Conservation (phyloP, 768 basidiomycete genomes). For the Boletales sp. region DNA sequence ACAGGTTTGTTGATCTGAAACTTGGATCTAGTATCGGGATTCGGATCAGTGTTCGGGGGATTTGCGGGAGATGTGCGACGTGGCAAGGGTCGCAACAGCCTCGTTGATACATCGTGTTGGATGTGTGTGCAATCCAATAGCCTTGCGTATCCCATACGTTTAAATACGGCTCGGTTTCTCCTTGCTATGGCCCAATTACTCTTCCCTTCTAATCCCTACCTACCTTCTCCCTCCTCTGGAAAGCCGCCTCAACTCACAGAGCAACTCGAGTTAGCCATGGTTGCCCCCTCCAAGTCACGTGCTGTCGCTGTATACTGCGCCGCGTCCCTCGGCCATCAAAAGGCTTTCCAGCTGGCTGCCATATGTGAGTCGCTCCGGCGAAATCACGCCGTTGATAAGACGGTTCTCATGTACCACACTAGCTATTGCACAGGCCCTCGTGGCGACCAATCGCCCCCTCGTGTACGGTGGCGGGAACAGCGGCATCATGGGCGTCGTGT, state of each 20-base stretch:
- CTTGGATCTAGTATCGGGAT: not conserved
- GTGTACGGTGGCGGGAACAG: constrained; percentile 84
- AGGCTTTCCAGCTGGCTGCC: constrained; percentile 66
- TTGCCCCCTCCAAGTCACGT: constrained; percentile 27
- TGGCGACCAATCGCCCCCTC: constrained; percentile 53
- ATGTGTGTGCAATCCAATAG: constrained; percentile 4
- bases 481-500: constrained; percentile 87
- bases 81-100: not conserved
- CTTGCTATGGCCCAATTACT: constrained; percentile 5
- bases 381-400: not conserved
- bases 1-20: not conserved
- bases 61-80: not conserved
- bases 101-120: no score
- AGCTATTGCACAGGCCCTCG: constrained; percentile 78
- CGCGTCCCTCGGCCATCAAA: constrained; percentile 61
- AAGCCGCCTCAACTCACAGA: constrained; percentile 3
- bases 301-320: constrained; percentile 85
- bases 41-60: not conserved
- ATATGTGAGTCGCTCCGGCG: constrained; percentile 48
- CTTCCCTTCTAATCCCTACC: not conserved
- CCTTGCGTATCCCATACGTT: constrained; percentile 14
- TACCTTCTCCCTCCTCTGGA: not conserved
- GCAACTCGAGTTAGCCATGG: constrained; percentile 21
- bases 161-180: constrained; percentile 20
- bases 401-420: constrained; percentile 1